Evolutionary conservation across 108 stramenopile genomes (phyloP).

Genomic region (Cyclotella kingstonii): DNA sequence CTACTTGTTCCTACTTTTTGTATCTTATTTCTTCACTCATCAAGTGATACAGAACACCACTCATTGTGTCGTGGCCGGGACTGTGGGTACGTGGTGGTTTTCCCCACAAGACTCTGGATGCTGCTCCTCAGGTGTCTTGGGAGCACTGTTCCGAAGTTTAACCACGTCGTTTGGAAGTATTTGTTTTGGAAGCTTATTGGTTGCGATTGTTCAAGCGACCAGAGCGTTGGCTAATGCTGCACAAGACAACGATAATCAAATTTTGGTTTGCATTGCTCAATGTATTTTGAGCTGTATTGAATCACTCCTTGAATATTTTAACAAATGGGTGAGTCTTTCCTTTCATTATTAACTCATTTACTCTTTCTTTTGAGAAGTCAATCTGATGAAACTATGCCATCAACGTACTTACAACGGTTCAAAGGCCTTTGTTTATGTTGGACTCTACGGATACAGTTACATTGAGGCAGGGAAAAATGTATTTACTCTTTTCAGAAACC

Average conservation of each 20-base stretch:
- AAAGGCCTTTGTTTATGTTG: conserved; percentile 83
- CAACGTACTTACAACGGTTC: neutral
- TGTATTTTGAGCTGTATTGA: conserved; percentile 67
- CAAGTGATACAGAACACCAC: conserved; percentile 84
- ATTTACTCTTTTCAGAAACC: conserved; percentile 75
- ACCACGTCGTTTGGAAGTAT: conserved; percentile 83
- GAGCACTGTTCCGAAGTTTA: conserved; percentile 49
- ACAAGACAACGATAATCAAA: conserved; percentile 46
- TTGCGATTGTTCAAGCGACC: conserved; percentile 76
- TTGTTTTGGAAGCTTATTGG: conserved; percentile 62
- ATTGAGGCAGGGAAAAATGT: conserved; percentile 83
- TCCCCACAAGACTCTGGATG: conserved; percentile 55
- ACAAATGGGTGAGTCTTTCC: conserved; percentile 60
- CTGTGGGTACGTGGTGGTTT: conserved; percentile 93
- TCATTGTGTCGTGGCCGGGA: conserved; percentile 77
- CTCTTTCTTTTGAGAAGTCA: too few species aligned
- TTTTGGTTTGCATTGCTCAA: conserved; percentile 61
- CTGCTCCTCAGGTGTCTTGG: conserved; percentile 61
- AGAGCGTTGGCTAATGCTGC: conserved; percentile 56
- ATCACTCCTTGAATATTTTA: conserved; percentile 71
- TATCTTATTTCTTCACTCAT: conserved; percentile 80
- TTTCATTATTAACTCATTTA: too few species aligned
- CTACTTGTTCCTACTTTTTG: conserved; percentile 66
- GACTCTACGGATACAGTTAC: conserved; percentile 81
- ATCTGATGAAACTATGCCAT: too few species aligned